Evolutionary conservation across 768 basidiomycete species (phyloP).

Genomic region (Mycena latifolia): DNA sequence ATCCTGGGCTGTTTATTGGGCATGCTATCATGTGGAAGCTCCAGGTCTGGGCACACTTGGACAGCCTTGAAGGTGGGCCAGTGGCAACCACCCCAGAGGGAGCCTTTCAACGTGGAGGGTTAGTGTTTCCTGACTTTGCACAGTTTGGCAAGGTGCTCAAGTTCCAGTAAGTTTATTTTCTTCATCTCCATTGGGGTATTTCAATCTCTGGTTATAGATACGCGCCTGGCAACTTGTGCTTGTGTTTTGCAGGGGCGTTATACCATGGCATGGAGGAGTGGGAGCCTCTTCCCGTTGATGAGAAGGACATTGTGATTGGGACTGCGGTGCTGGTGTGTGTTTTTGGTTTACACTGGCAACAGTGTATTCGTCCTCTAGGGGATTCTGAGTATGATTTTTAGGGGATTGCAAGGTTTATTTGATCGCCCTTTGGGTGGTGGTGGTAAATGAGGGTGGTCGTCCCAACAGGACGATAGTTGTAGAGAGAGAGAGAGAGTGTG

Average conservation of each 20-base stretch:
- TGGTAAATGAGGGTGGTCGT: too few species aligned
- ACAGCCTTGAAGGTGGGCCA: slow-evolving; percentile 36
- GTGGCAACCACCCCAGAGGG: slow-evolving; percentile 36
- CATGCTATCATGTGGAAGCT: slow-evolving; percentile 39
- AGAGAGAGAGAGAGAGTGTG: too few species aligned
- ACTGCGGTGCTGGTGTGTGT: too few species aligned
- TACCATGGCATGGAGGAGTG: slow-evolving; percentile 32
- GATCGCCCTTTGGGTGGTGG: too few species aligned
- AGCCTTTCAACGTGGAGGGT: slow-evolving; percentile 29
- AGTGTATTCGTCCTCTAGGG: too few species aligned
- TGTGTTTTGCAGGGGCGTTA: slow-evolving; percentile 32
- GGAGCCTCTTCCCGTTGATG: slow-evolving; percentile 5
- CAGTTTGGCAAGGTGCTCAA: slow-evolving; percentile 15
- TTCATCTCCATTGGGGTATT: not conserved
- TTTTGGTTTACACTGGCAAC: too few species aligned
- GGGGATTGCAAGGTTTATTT: too few species aligned
- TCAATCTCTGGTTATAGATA: slow-evolving; percentile 26
- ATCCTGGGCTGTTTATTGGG: slow-evolving; percentile 38
- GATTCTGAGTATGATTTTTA: too few species aligned
- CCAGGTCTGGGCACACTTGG: slow-evolving; percentile 32
- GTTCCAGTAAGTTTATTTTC: slow-evolving; percentile 26
- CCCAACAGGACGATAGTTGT: too few species aligned
- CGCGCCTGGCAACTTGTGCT: slow-evolving; percentile 30
- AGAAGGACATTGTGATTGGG: too few species aligned
- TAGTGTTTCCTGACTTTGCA: slow-evolving; percentile 35